A percentile compares a stretch with the other conserved stretches of the same genome.
phyloP scores from a whole-genome alignment of 805 yeast genomes.

The Cyberlindnera bimundalis region DNA sequence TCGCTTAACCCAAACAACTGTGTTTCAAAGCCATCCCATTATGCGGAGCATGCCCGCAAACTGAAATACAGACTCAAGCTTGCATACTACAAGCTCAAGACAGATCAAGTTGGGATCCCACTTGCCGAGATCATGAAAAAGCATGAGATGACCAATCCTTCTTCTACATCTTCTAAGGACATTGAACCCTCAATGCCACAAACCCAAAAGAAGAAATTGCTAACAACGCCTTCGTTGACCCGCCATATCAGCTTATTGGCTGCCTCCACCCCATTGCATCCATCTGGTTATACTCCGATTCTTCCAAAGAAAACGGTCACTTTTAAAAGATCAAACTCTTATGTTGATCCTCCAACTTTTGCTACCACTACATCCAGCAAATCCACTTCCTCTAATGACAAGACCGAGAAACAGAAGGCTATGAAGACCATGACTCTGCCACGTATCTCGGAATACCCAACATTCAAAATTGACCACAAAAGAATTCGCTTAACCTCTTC shows the following conservation, averaged over 20 bases:
- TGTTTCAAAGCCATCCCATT: constrained; percentile 6
- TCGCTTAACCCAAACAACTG: not conserved
- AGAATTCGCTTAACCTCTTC: not conserved
- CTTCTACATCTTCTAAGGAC: not conserved
- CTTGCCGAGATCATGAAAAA: constrained; percentile 29
- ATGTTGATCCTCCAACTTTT: constrained; percentile 9
- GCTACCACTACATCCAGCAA: not conserved
- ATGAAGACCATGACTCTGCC: constrained; percentile 5
- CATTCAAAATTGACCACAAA: constrained; percentile 3
- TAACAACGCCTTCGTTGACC: constrained; percentile 24
- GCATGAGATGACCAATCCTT: not conserved
- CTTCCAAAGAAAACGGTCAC: constrained; percentile 21
- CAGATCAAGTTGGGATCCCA: constrained; percentile 41
- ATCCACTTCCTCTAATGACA: not conserved
- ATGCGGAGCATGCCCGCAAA: constrained; percentile 33
- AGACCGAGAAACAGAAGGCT: not conserved
- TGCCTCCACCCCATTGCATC: constrained; percentile 30
- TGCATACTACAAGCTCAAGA: constrained; percentile 50
- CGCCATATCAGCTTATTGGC: constrained; percentile 34
- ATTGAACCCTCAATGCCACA: not conserved
- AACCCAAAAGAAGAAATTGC: constrained; percentile 4
- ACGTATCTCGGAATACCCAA: constrained; percentile 13
- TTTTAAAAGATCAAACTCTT: constrained; percentile 14
- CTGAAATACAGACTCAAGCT: constrained; percentile 46
- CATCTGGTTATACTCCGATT: constrained; percentile 1